Evolutionary conservation across 2,329 filamentous ascomycete species (phyloP).

Genomic region (Hypoxylon sp.): DNA sequence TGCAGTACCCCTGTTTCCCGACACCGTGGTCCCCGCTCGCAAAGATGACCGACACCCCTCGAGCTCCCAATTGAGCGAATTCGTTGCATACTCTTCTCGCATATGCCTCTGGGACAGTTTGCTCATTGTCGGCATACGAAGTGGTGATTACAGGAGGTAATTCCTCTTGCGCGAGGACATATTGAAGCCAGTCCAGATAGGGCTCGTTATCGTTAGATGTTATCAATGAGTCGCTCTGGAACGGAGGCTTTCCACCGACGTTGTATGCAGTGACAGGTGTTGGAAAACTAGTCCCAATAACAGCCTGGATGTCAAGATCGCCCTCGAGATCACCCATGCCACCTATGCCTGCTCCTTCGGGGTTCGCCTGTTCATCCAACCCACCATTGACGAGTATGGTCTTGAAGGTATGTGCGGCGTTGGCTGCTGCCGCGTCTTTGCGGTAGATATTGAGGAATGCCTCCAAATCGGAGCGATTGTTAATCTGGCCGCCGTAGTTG

Average conservation of each 20-base stretch:
- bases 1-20: constrained; percentile 47
- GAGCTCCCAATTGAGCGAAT: constrained; percentile 72
- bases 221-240: background rate
- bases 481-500: constrained; percentile 13
- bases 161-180: background rate
- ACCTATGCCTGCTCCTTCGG: background rate
- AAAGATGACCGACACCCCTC: background rate
- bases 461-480: constrained; percentile 20
- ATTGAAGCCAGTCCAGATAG: background rate
- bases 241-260: background rate
- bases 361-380: background rate
- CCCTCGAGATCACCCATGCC: background rate
- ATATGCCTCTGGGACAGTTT: constrained; percentile 72
- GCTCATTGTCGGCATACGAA: constrained; percentile 79
- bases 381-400: constrained; percentile 64
- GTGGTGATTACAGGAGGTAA: constrained; percentile 55
- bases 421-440: constrained; percentile 9
- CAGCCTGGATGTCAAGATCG: background rate
- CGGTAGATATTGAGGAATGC: constrained; percentile 12
- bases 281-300: background rate
- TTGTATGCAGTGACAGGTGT: background rate
- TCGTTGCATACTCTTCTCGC: constrained; percentile 71
- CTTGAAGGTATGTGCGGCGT: constrained; percentile 3
- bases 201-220: background rate
- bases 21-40: background rate